These are phyloP conservation scores for Hirschioporus abietinus DNA, from an alignment of 768 basidiomycete species.

Conservation along the genomic window DNA sequence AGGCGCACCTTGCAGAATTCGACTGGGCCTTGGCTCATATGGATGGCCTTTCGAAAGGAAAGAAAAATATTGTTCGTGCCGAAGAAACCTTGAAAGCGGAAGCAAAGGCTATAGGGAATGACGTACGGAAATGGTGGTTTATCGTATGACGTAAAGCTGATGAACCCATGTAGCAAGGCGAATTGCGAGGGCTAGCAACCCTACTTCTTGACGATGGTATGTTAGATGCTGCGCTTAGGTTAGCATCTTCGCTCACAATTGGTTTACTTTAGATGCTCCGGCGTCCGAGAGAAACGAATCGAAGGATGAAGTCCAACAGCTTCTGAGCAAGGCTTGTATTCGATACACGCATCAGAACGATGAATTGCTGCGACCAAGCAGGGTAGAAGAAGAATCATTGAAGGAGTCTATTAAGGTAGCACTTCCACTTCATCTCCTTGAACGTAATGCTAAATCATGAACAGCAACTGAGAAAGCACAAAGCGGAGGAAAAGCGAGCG, in stretches of 20 bases:
- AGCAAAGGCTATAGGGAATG: constrained; percentile 39
- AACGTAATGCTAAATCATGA: constrained; percentile 2
- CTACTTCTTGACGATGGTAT: constrained; percentile 69
- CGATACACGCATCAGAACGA: constrained; percentile 75
- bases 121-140: constrained; percentile 20
- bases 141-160: background rate
- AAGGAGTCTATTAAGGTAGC: constrained; percentile 1
- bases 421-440: background rate
- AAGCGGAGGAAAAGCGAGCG: constrained; percentile 15
- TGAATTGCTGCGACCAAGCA: constrained; percentile 59
- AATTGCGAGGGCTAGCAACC: constrained; percentile 54
- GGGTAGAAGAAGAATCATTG: constrained; percentile 50
- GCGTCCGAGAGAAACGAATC: constrained; percentile 22
- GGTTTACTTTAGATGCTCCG: background rate
- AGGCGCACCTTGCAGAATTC: constrained; percentile 63
- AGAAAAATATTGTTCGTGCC: constrained; percentile 21
- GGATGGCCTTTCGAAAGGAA: constrained; percentile 27
- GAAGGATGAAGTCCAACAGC: constrained; percentile 46
- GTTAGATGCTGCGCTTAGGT: constrained; percentile 11
- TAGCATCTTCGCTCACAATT: background rate
- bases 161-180: constrained; percentile 30
- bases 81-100: constrained; percentile 40
- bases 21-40: constrained; percentile 79
- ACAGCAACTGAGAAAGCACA: constrained; percentile 5
- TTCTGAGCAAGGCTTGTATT: constrained; percentile 56